phyloP scores from a whole-genome alignment of 1,284 basidiomycete genomes.

The Schizophyllum amplum region DNA sequence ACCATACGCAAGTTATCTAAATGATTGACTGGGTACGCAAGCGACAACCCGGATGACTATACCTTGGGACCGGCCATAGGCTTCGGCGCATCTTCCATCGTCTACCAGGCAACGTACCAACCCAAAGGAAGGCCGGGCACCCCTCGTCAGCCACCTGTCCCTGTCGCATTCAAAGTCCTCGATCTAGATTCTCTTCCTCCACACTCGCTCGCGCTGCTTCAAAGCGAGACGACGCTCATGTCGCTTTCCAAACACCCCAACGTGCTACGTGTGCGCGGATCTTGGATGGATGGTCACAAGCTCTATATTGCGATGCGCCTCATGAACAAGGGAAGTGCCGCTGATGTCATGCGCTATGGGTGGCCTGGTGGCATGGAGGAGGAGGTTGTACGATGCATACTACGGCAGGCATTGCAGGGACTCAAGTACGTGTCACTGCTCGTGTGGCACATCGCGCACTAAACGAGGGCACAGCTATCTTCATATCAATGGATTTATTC shows the following conservation, averaged over 20 bases:
- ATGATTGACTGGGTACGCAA: constrained; percentile 20
- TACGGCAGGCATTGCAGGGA: constrained; percentile 78
- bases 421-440: constrained; percentile 50
- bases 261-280: constrained; percentile 82
- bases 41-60: constrained; percentile 67
- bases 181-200: constrained; percentile 75
- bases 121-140: constrained; percentile 23
- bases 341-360: constrained; percentile 79
- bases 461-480: constrained; percentile 48
- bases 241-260: constrained; percentile 91
- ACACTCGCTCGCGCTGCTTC: constrained; percentile 59
- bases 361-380: constrained; percentile 86
- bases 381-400: constrained; percentile 74
- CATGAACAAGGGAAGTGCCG: constrained; percentile 83
- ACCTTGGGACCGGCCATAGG: constrained; percentile 68
- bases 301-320: constrained; percentile 82
- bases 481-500: constrained; percentile 84
- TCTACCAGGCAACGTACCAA: constrained; percentile 68
- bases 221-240: constrained; percentile 87
- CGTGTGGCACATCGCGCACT: constrained; percentile 1
- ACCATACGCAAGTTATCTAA: constrained; percentile 1
- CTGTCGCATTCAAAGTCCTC: constrained; percentile 82
- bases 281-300: constrained; percentile 80
- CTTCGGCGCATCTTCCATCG: constrained; percentile 82
- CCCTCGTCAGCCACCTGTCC: constrained; percentile 26